Conservation (phyloP, 164 flowering plant species). For the Aristolochia californica region DNA sequence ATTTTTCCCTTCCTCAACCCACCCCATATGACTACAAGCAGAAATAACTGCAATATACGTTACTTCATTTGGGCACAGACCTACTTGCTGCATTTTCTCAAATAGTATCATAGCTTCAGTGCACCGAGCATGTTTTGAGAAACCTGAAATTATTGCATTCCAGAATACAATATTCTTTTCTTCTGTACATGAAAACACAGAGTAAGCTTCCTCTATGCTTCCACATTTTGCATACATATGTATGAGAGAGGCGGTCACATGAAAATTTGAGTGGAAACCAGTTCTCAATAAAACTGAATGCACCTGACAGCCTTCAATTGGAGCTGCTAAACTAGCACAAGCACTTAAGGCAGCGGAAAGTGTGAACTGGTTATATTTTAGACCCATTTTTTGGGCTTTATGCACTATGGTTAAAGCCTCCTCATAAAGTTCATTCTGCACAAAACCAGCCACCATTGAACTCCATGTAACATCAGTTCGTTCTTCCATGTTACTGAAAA, state of each 20-base stretch:
- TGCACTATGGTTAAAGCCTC: constrained; percentile 54
- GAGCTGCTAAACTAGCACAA: constrained; percentile 63
- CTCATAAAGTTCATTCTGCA: constrained; percentile 62
- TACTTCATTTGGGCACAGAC: constrained; percentile 49
- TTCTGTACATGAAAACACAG: constrained; percentile 31
- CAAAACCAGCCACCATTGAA: constrained; percentile 77
- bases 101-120: constrained; percentile 58
- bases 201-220: constrained; percentile 46
- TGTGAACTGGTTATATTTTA: constrained; percentile 39
- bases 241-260: constrained; percentile 54
- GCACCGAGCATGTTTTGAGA: constrained; percentile 58
- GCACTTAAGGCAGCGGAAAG: constrained; percentile 65
- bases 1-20: constrained; percentile 39
- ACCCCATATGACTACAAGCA: constrained; percentile 67
- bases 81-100: constrained; percentile 78
- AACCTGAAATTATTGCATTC: constrained; percentile 83
- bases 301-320: constrained; percentile 67
- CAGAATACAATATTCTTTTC: constrained; percentile 49
- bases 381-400: constrained; percentile 24
- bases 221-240: constrained; percentile 91
- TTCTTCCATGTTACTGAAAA: constrained; percentile 50
- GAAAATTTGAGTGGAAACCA: constrained; percentile 42
- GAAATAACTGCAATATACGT: constrained; percentile 64
- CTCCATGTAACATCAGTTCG: constrained; percentile 78
- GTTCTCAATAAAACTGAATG: constrained; percentile 43